Base-by-base conservation (phyloP, 2,329 filamentous ascomycete genomes). In the Laburnicola sp. region DNA sequence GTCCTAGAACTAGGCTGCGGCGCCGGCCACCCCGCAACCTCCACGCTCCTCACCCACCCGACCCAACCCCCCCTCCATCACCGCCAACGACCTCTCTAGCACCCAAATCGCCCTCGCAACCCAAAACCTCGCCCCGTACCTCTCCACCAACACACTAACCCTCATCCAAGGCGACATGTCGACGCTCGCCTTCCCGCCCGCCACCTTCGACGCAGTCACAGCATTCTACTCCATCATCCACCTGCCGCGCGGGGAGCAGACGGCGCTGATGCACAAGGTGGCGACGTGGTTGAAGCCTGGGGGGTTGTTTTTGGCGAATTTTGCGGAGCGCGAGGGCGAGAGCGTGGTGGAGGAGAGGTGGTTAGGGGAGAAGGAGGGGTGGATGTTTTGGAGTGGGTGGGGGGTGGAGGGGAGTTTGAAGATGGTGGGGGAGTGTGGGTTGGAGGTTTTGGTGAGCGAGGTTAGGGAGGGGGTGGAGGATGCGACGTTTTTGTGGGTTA, bases 171-270 rank as follows among this genome's bases (percentile, higher is more conserved):
- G 72, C 2, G 76, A 79, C 47, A 79, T 79, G 77, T 66, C 73
- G 50, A 54, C 50, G 0, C 62, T 79, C 1, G 46, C 62, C 1
- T 76, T 78, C 51, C 51, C 48, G 0, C 50, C 56, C 0, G 63
- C 38, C 0, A 69, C 70, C 0, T 73, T 84, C 48, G 75, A 82
- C 50, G 80, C 76, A 3, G 74, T 82, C 1, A 58, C 80, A 1
- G 81, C 69, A 0, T 76, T 84, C 58, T 84, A 82, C 65, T 81
- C 77, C 30, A 63, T 85, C 45, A 78, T 83, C 45, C 82, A 84
- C 57, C 73, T 85, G 4, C 80, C 81, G 1, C 73, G 75, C 4
- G 66, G 68, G 1, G 80, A 84, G 60, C 82, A 84, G 65, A 65
- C 56, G 0, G 64, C 65, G 22, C 71, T 84, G 49, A 57, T 84